Conservation (phyloP, 441 rosid genomes). For the Euphorbia corollata region DNA sequence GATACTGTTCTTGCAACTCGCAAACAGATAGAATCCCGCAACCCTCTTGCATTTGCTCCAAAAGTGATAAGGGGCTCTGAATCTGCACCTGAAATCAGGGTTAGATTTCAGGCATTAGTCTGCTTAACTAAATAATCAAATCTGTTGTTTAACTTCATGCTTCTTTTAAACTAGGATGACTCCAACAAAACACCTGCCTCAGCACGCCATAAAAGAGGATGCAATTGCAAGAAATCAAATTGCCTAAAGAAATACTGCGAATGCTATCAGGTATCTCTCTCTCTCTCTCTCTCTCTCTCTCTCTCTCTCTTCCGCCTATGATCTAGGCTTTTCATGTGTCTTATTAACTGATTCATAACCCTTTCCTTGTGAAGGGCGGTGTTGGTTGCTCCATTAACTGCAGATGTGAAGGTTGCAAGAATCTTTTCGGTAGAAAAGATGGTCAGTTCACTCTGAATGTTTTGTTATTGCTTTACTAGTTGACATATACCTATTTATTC, state of each 20-base stretch:
- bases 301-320: not conserved
- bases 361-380: constrained; percentile 56
- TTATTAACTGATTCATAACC: constrained; percentile 21
- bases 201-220: constrained; percentile 96
- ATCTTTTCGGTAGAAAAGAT: constrained; percentile 79
- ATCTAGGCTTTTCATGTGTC: constrained; percentile 9
- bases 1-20: constrained; percentile 95
- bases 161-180: constrained; percentile 53
- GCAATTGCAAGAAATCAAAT: constrained; percentile 98
- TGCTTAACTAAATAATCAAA: constrained; percentile 2
- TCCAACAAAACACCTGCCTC: constrained; percentile 88
- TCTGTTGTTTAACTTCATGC: constrained; percentile 11
- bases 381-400: constrained; percentile 97
- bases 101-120: constrained; percentile 23
- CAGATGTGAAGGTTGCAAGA: constrained; percentile 97
- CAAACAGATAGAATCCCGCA: constrained; percentile 93
- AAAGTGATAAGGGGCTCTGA: constrained; percentile 76
- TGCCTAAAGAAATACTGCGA: constrained; percentile 97
- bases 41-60: constrained; percentile 98
- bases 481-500: not conserved
- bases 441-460: constrained; percentile 38
- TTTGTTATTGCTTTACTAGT: constrained; percentile 10
- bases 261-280: constrained; percentile 75
- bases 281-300: no score
- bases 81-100: constrained; percentile 55